A percentile compares a stretch with the other conserved stretches of the same genome.
These are phyloP conservation scores for Alliaria petiolata DNA, from an alignment of 345 rosid species.

Conservation along the genomic window DNA sequence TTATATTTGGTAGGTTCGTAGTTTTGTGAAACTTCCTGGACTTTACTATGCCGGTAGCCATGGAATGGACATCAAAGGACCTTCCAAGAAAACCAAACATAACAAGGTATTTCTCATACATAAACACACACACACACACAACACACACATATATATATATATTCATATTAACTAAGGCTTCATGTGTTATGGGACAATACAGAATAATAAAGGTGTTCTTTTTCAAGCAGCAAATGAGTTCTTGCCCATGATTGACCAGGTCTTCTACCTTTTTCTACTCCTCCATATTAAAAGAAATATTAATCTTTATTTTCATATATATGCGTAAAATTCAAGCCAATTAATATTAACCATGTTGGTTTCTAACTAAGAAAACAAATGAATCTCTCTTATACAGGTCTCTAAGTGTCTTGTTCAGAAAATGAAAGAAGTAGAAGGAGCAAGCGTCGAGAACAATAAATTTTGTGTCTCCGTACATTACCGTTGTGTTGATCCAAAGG, in stretches of 20 bases:
- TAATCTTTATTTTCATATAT: not conserved
- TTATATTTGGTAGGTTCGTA: conserved; percentile 39
- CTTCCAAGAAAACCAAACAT: conserved; percentile 46
- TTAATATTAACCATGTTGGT: not conserved
- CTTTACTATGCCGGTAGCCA: conserved; percentile 94
- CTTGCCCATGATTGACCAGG: conserved; percentile 85
- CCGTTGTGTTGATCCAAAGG: conserved; percentile 83
- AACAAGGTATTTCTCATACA: conserved; percentile 41
- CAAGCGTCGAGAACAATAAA: conserved; percentile 79
- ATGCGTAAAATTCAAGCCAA: not conserved
- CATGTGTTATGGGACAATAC: not conserved
- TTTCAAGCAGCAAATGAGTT: conserved; percentile 84
- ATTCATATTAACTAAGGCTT: not conserved
- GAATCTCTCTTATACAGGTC: conserved; percentile 35
- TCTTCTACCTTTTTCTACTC: conserved; percentile 2
- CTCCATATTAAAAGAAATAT: not conserved
- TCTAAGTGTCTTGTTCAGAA: conserved; percentile 43
- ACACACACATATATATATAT: not conserved
- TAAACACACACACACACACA: not conserved
- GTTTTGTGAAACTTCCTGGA: conserved; percentile 65
- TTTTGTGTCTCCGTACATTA: conserved; percentile 86
- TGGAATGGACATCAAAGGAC: conserved; percentile 97
- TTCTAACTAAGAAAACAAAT: not conserved
- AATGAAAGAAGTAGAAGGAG: conserved; percentile 60
- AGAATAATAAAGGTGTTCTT: conserved; percentile 47